Conservation (phyloP, 2,329 filamentous ascomycete genomes). For the Botryosphaeria dothidea region DNA sequence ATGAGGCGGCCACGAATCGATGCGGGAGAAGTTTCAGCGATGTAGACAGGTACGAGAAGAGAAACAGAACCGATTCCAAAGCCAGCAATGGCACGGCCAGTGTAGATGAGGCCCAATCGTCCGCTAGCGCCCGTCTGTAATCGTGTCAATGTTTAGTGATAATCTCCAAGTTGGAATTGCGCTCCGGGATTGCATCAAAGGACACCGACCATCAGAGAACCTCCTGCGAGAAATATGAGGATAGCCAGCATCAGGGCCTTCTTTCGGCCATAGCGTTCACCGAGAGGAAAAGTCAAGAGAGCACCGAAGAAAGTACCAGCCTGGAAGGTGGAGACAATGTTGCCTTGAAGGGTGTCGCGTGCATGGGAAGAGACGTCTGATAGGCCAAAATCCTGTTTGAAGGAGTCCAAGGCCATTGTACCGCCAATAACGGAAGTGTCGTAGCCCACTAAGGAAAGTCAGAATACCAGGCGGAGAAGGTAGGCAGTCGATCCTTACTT, state of each 20-base stretch:
- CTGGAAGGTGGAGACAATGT: constrained; percentile 70
- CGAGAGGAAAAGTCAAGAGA: constrained; percentile 55
- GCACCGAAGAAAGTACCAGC: constrained; percentile 68
- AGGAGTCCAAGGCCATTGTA: constrained; percentile 45
- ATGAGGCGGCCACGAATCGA: constrained; percentile 46
- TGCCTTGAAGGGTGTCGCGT: constrained; percentile 46
- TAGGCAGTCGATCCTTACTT: constrained; percentile 25
- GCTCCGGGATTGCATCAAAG: neutral
- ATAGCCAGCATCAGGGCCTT: constrained; percentile 49
- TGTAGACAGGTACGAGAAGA: constrained; percentile 49
- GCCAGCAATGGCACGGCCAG: constrained; percentile 66
- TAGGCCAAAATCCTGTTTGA: constrained; percentile 43
- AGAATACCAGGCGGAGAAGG: neutral
- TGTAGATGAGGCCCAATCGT: constrained; percentile 43
- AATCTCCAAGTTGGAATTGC: too few relatives aligned
- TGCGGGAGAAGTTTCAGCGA: constrained; percentile 49
- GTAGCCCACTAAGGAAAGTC: constrained; percentile 18
- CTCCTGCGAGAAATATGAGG: constrained; percentile 41
- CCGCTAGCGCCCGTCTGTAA: constrained; percentile 52
- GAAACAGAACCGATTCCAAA: constrained; percentile 41
- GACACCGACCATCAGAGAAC: constrained; percentile 48
- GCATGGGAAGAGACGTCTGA: constrained; percentile 29
- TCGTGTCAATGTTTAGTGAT: too few relatives aligned
- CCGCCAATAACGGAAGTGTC: constrained; percentile 35
- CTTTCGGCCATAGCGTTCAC: constrained; percentile 48